Evolutionary conservation across 2,329 filamentous ascomycete genomes (phyloP).

Genomic region (Verticillium nubilum): DNA sequence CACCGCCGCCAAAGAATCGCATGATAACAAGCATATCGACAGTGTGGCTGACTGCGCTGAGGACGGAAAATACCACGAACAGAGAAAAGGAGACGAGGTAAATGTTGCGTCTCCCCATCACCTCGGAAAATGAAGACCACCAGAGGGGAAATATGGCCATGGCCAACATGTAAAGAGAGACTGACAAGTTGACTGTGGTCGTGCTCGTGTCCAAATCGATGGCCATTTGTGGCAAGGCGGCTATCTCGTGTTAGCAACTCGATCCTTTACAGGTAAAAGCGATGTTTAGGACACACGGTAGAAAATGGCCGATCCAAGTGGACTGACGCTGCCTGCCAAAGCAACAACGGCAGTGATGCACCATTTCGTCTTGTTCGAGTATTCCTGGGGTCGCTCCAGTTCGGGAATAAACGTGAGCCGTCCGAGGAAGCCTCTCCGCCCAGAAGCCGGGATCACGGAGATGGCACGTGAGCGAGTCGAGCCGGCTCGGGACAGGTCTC

Average conservation of each 20-base stretch:
- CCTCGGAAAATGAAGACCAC: constrained; percentile 81
- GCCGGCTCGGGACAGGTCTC: constrained; percentile 26
- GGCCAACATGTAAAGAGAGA: constrained; percentile 75
- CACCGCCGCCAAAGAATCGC: constrained; percentile 68
- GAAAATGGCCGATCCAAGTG: constrained; percentile 79
- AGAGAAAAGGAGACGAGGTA: constrained; percentile 70
- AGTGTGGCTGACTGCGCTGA: constrained; percentile 62
- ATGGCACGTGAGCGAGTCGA: constrained; percentile 31
- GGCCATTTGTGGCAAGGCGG: constrained; percentile 61
- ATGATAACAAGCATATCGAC: constrained; percentile 75
- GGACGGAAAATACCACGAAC: constrained; percentile 64
- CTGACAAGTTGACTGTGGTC: constrained; percentile 67
- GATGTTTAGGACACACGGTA: constrained; percentile 55
- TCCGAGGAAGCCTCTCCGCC: constrained; percentile 67
- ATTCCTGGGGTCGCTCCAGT: constrained; percentile 69
- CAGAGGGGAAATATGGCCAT: constrained; percentile 83
- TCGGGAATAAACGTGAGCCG: constrained; percentile 70
- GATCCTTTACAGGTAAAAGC: background rate
- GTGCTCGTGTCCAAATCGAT: constrained; percentile 54
- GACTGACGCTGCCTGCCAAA: constrained; percentile 69
- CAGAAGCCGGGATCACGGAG: constrained; percentile 34
- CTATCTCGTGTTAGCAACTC: constrained; percentile 30
- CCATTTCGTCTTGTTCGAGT: constrained; percentile 75
- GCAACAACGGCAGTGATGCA: constrained; percentile 73
- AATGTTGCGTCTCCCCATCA: constrained; percentile 67